Evolutionary conservation across 257 asterid genomes (phyloP).

Genomic region (Solanum appendiculatum): DNA sequence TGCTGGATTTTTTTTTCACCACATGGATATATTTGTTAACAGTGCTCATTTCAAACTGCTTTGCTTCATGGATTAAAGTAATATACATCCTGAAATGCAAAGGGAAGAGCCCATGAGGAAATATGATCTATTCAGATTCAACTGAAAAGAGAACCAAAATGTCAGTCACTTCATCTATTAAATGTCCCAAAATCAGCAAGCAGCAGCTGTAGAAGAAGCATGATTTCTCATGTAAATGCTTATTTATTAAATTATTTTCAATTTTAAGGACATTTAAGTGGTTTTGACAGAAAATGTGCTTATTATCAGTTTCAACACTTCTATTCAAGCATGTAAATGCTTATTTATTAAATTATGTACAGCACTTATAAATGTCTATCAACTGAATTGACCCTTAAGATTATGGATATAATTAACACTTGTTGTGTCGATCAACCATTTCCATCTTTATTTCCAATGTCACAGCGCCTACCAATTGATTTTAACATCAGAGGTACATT

Average conservation of each 20-base stretch:
- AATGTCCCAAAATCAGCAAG: neutral
- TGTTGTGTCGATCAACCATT: neutral
- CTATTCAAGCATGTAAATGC: neutral
- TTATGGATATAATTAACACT: neutral
- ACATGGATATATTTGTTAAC: conserved; percentile 32
- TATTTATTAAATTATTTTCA: neutral
- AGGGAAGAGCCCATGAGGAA: neutral
- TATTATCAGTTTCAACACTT: neutral
- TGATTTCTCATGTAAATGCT: neutral
- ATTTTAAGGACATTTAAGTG: neutral
- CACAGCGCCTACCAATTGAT: neutral
- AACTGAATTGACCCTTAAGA: neutral
- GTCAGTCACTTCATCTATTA: neutral
- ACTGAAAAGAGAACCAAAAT: neutral
- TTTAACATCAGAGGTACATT: neutral
- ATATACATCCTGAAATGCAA: conserved; percentile 44
- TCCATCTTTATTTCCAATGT: neutral
- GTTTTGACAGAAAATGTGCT: neutral
- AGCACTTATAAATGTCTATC: neutral
- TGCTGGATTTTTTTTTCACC: conserved; percentile 26
- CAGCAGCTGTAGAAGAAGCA: neutral
- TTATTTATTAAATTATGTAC: neutral
- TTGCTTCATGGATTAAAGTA: conserved; percentile 34
- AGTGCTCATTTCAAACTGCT: conserved; percentile 31
- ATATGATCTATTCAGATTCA: neutral